These are phyloP conservation scores for Neurospora africana DNA, from an alignment of 495 filamentous ascomycete genomes.

Conservation along the genomic window DNA sequence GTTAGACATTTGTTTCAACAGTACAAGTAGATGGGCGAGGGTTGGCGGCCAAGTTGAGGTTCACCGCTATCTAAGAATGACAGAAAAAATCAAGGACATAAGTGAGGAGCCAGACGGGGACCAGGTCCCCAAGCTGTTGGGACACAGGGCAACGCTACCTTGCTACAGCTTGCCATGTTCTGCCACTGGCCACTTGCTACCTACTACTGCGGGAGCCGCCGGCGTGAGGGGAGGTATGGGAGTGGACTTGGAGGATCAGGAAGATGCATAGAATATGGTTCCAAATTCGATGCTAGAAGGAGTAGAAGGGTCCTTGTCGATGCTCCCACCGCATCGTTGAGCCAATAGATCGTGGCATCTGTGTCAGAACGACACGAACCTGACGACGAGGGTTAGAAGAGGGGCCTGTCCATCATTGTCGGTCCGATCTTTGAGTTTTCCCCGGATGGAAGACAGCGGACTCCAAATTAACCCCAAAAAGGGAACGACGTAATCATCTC, in stretches of 20 bases:
- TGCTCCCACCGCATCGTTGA: not conserved
- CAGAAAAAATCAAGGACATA: not conserved
- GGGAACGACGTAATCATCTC: not conserved
- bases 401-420: not conserved
- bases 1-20: not conserved
- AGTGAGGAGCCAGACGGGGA: not conserved
- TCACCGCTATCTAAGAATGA: not conserved
- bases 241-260: not conserved
- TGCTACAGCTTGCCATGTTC: not conserved
- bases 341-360: not conserved
- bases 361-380: not conserved
- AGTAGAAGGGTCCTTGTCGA: not conserved
- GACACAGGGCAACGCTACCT: not conserved
- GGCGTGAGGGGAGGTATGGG: not conserved
- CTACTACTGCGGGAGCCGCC: not conserved
- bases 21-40: not conserved
- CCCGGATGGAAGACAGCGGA: not conserved
- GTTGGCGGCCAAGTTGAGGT: not conserved
- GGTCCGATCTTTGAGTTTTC: not conserved
- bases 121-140: not conserved
- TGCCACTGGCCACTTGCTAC: not conserved
- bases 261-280: not conserved
- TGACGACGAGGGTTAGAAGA: not conserved
- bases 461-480: not conserved
- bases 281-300: not conserved